These are phyloP conservation scores for Quercus glauca DNA, from an alignment of 306 rosid genomes.

Conservation along the genomic window DNA sequence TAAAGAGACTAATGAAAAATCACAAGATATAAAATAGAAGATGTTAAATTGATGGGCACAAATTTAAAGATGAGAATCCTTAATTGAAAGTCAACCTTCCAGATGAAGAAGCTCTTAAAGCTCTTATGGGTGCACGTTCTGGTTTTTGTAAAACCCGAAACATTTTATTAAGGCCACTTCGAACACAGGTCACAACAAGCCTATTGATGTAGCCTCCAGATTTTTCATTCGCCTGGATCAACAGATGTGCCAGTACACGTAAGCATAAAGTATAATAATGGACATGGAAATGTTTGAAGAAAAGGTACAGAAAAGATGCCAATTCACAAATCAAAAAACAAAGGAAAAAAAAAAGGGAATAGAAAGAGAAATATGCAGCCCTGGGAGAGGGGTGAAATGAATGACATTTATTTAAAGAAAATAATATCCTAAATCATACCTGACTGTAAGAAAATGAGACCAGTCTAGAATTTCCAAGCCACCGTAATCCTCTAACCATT, in stretches of 20 bases:
- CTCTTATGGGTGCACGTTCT: slow-evolving; percentile 95
- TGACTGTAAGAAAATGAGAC: slow-evolving; percentile 93
- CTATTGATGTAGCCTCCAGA: slow-evolving; percentile 88
- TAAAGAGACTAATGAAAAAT: slow-evolving; percentile 3
- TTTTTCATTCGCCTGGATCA: slow-evolving; percentile 82
- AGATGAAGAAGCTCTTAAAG: slow-evolving; percentile 93
- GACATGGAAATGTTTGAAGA: slow-evolving; percentile 11
- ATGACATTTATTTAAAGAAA: slow-evolving; percentile 11
- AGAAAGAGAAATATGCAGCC: neutral
- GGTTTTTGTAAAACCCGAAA: slow-evolving; percentile 98
- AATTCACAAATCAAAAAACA: slow-evolving; percentile 1
- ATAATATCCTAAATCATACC: slow-evolving; percentile 42
- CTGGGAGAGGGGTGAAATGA: neutral
- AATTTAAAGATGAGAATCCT: slow-evolving; percentile 19
- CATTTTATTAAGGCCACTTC: slow-evolving; percentile 90
- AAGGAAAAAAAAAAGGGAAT: neutral
- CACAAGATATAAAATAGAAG: slow-evolving; percentile 1
- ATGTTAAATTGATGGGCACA: slow-evolving; percentile 12
- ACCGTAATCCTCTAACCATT: slow-evolving; percentile 83
- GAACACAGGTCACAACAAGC: slow-evolving; percentile 83
- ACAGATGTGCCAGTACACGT: slow-evolving; percentile 22
- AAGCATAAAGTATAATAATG: slow-evolving; percentile 8
- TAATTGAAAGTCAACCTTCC: slow-evolving; percentile 74
- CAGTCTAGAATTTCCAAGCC: slow-evolving; percentile 99
- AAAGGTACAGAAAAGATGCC: slow-evolving; percentile 1